These are phyloP conservation scores for Ustilago tritici DNA, from an alignment of 1,284 basidiomycete genomes.

Conservation along the genomic window DNA sequence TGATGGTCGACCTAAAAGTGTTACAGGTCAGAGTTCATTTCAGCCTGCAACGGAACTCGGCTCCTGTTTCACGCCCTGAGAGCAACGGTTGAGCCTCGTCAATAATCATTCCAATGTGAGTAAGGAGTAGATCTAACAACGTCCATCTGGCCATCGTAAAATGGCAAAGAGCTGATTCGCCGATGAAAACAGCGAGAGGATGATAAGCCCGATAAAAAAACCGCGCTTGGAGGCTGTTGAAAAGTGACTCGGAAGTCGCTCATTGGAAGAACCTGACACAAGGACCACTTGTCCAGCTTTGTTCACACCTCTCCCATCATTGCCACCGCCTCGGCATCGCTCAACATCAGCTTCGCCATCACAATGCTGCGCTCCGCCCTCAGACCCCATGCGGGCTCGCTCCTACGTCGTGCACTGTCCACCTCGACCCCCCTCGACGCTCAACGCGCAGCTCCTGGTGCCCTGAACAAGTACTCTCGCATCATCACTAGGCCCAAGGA, in stretches of 20 bases:
- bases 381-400: slow-evolving; percentile 21
- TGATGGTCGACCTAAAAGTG: neutral
- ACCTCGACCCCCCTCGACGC: slow-evolving; percentile 20
- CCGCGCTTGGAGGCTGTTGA: slow-evolving; percentile 5
- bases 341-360: slow-evolving; percentile 2
- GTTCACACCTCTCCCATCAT: neutral
- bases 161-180: slow-evolving; percentile 26
- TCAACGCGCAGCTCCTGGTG: slow-evolving; percentile 57
- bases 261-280: neutral
- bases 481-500: slow-evolving; percentile 68
- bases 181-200: slow-evolving; percentile 25
- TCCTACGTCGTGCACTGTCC: slow-evolving; percentile 39
- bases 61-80: slow-evolving; percentile 5
- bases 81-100: slow-evolving; percentile 12
- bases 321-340: neutral
- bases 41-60: slow-evolving; percentile 35
- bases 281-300: slow-evolving; percentile 10
- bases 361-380: slow-evolving; percentile 40
- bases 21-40: slow-evolving; percentile 19
- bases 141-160: neutral
- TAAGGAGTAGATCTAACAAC: neutral
- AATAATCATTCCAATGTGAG: neutral
- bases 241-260: slow-evolving; percentile 35
- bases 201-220: slow-evolving; percentile 18
- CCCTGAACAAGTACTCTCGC: slow-evolving; percentile 64